Conservation (phyloP, 2,329 filamentous ascomycete genomes). For the Stachybotrys elegans region DNA sequence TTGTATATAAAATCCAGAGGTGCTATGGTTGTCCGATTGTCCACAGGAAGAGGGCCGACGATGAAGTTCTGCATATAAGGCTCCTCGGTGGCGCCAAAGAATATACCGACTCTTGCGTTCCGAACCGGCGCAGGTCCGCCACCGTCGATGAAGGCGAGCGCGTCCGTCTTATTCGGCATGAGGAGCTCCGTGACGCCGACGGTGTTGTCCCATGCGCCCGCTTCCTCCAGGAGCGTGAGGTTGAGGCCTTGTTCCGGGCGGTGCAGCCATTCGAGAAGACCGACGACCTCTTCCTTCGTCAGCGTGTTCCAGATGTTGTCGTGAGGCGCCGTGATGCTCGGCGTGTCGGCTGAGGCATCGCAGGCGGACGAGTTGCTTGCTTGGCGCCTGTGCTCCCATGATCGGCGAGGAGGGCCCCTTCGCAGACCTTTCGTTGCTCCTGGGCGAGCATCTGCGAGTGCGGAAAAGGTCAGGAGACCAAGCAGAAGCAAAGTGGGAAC, state of each 20-base stretch:
- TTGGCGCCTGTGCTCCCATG: neutral
- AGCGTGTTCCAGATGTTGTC: slow-evolving; percentile 35
- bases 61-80: slow-evolving; percentile 38
- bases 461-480: no score
- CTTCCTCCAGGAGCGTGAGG: slow-evolving; percentile 27
- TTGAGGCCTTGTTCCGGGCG: slow-evolving; percentile 34
- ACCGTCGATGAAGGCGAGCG: slow-evolving; percentile 37
- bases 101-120: slow-evolving; percentile 39
- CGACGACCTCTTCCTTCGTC: slow-evolving; percentile 29
- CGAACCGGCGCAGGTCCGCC: slow-evolving; percentile 26
- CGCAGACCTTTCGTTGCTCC: no score
- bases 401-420: no score
- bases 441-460: no score
- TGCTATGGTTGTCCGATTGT: slow-evolving; percentile 27
- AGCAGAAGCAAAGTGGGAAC: no score
- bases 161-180: slow-evolving; percentile 48
- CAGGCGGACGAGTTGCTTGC: neutral
- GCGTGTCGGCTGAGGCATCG: neutral
- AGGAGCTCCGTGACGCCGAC: slow-evolving; percentile 15
- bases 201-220: slow-evolving; percentile 30
- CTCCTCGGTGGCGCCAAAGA: slow-evolving; percentile 30
- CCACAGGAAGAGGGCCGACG: slow-evolving; percentile 43
- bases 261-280: slow-evolving; percentile 30
- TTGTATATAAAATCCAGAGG: slow-evolving; percentile 38
- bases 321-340: slow-evolving; percentile 26